Conservation (phyloP, 192 early-diverging fungal species). For the Mortierella hygrophila region DNA sequence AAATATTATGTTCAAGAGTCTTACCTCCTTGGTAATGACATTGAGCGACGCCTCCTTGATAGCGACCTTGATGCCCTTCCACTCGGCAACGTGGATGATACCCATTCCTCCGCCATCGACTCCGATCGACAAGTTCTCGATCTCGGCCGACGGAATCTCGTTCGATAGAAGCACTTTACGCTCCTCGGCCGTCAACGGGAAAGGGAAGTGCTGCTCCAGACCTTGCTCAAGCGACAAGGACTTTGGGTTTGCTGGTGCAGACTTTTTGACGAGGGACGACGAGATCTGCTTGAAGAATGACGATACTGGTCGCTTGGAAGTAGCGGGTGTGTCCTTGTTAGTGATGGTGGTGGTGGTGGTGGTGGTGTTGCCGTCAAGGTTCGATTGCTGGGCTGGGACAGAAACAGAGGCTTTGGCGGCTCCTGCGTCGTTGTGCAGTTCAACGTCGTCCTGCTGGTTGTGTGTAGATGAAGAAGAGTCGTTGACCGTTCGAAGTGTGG, state of each 20-base stretch:
- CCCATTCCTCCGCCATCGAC: conserved; percentile 56
- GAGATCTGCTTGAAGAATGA: conserved; percentile 13
- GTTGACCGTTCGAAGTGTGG: neutral
- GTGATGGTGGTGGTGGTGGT: neutral
- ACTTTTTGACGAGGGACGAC: conserved; percentile 10
- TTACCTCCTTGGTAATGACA: conserved; percentile 52
- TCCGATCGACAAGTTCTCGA: conserved; percentile 44
- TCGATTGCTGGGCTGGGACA: neutral
- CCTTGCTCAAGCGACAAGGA: conserved; percentile 36
- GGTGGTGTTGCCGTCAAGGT: neutral
- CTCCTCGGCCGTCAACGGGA: conserved; percentile 33
- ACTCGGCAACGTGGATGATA: conserved; percentile 49
- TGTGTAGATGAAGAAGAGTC: neutral
- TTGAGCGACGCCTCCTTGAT: conserved; percentile 47
- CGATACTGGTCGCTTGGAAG: neutral
- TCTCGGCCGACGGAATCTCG: conserved; percentile 50
- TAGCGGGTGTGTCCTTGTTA: neutral
- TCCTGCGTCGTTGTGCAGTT: neutral
- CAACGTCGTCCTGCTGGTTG: neutral
- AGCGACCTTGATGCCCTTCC: conserved; percentile 50
- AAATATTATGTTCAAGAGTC: neutral
- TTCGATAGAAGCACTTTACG: conserved; percentile 47
- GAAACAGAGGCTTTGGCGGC: neutral
- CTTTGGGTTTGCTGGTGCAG: neutral
- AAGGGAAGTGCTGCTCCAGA: neutral